Conservation (phyloP, 2,329 filamentous ascomycete genomes). For the Sporothrix dimorphospora region DNA sequence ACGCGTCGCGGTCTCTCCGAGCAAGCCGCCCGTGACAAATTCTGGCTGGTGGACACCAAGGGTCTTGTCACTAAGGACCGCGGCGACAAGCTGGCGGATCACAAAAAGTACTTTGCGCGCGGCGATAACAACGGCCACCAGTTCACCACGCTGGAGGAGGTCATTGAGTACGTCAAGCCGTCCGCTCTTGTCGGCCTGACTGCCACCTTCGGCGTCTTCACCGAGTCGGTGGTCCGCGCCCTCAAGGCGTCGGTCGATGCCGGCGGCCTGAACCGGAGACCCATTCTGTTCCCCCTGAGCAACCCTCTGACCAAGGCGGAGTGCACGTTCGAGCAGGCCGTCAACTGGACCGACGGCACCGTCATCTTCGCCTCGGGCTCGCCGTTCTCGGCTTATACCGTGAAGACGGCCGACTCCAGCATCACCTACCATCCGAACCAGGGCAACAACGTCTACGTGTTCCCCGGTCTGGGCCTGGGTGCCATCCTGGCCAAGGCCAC, state of each 20-base stretch:
- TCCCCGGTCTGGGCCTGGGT: constrained; percentile 92
- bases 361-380: constrained; percentile 95
- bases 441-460: constrained; percentile 90
- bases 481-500: constrained; percentile 89
- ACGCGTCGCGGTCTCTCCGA: constrained; percentile 88
- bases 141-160: constrained; percentile 81
- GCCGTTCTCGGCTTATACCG: constrained; percentile 76
- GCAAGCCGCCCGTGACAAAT: constrained; percentile 83
- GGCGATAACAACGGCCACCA: constrained; percentile 67
- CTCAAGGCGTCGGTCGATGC: constrained; percentile 66
- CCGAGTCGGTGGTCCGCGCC: constrained; percentile 77
- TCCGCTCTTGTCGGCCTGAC: constrained; percentile 93
- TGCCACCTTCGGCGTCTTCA: constrained; percentile 93
- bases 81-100: constrained; percentile 89
- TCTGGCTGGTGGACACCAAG: constrained; percentile 97
- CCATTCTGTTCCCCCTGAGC: constrained; percentile 94
- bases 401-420: constrained; percentile 62
- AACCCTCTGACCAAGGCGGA: constrained; percentile 97
- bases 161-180: constrained; percentile 93
- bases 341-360: constrained; percentile 86
- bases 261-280: constrained; percentile 70
- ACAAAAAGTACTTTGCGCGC: constrained; percentile 75
- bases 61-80: constrained; percentile 92
- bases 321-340: constrained; percentile 93
- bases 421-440: constrained; percentile 77